A percentile compares a stretch with the other conserved stretches of the same genome.
Evolutionary conservation across 805 yeast genomes (phyloP).

Genomic region (Torulaspora gathmanii): DNA sequence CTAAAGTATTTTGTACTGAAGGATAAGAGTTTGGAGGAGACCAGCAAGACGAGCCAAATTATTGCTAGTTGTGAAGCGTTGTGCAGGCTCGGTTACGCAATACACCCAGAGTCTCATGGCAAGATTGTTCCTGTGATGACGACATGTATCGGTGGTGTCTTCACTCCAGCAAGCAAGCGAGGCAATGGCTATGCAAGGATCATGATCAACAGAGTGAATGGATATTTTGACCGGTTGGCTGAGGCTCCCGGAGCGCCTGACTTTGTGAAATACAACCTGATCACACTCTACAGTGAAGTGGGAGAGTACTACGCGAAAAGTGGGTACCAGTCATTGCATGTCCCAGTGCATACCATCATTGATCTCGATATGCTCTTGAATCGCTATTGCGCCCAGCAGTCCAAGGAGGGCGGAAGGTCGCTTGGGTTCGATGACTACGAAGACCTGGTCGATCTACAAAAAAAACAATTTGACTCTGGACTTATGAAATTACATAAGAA

Average conservation of each 20-base stretch:
- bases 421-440: conserved; percentile 34
- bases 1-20: conserved; percentile 37
- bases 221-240: conserved; percentile 33
- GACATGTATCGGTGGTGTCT: conserved; percentile 58
- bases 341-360: conserved; percentile 36
- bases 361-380: conserved; percentile 22
- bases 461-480: conserved; percentile 17
- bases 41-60: conserved; percentile 32
- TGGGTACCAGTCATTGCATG: conserved; percentile 49
- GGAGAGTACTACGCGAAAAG: conserved; percentile 61
- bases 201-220: conserved; percentile 42
- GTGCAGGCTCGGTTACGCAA: conserved; percentile 36
- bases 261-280: conserved; percentile 33
- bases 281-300: conserved; percentile 65
- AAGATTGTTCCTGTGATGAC: conserved; percentile 31
- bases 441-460: conserved; percentile 31
- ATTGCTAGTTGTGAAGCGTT: conserved; percentile 42
- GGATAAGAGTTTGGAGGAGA: conserved; percentile 22
- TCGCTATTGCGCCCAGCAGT: conserved; percentile 14
- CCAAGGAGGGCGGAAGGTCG: conserved; percentile 16
- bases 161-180: conserved; percentile 45
- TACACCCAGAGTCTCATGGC: conserved; percentile 25
- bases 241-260: conserved; percentile 22
- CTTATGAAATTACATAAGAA: conserved; percentile 23
- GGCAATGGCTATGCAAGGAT: conserved; percentile 51